These are phyloP conservation scores for Adansonia grandidieri DNA, from an alignment of 441 rosid genomes.

Conservation along the genomic window DNA sequence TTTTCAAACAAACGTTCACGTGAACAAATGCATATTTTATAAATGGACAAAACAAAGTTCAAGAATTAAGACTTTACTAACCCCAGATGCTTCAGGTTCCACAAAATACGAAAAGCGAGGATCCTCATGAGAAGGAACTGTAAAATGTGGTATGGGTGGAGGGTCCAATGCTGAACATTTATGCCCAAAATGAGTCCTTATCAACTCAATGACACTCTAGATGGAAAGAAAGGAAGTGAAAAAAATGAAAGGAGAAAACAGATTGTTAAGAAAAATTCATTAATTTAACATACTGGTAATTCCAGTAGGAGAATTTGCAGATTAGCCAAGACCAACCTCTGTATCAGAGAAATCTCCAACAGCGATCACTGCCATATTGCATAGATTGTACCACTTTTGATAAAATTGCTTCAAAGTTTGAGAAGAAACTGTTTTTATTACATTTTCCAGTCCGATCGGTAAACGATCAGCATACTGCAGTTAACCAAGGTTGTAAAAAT, in stretches of 20 bases:
- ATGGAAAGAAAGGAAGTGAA: conserved; percentile 19
- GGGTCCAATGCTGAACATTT: conserved; percentile 49
- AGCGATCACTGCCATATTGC: conserved; percentile 89
- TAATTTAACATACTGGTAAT: conserved; percentile 7
- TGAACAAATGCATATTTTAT: background rate
- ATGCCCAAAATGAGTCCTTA: conserved; percentile 70
- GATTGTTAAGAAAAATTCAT: conserved; percentile 28
- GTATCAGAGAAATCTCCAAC: conserved; percentile 95
- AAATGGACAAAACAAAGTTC: background rate
- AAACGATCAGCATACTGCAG: conserved; percentile 91
- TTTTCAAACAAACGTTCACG: conserved; percentile 38
- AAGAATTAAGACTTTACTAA: conserved; percentile 30
- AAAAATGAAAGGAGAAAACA: background rate
- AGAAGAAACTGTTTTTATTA: conserved; percentile 80
- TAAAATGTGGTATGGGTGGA: conserved; percentile 58
- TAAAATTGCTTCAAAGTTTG: conserved; percentile 77
- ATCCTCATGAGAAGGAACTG: conserved; percentile 79
- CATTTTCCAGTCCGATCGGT: conserved; percentile 91
- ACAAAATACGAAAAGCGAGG: conserved; percentile 82
- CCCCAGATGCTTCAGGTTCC: conserved; percentile 96
- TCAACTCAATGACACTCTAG: conserved; percentile 84
- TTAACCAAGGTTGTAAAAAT: conserved; percentile 17
- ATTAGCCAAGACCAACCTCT: conserved; percentile 53
- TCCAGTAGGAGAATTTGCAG: conserved; percentile 21
- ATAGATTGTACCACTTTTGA: conserved; percentile 79